Evolutionary conservation across 2,329 filamentous ascomycete species (phyloP).

Genomic region (Hymenoscyphus fructigenus): DNA sequence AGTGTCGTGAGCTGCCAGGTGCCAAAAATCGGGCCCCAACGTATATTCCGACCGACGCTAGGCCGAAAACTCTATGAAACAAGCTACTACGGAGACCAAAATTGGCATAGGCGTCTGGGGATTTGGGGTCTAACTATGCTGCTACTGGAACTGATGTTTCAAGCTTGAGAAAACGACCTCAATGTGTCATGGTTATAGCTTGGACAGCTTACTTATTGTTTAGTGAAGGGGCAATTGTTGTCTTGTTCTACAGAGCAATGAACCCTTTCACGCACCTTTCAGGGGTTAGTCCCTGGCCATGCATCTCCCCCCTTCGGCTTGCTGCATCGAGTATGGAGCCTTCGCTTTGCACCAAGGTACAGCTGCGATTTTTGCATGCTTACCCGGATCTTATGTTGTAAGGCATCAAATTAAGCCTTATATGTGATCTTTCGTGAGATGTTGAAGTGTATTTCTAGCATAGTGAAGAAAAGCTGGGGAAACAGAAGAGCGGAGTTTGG

Average conservation of each 20-base stretch:
- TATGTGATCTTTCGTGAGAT: too few relatives aligned
- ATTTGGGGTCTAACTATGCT: not conserved
- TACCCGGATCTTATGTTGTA: not conserved
- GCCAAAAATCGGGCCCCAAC: not conserved
- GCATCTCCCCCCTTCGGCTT: not conserved
- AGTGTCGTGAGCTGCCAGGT: not conserved
- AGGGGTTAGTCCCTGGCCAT: not conserved
- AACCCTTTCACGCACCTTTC: not conserved
- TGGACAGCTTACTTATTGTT: not conserved
- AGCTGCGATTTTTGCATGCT: not conserved
- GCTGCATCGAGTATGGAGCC: not conserved
- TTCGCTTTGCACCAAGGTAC: not conserved
- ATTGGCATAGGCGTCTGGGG: not conserved
- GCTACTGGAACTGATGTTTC: not conserved
- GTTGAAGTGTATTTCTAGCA: not conserved
- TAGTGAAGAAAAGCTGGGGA: too few relatives aligned
- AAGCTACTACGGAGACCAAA: not conserved
- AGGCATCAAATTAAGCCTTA: not conserved
- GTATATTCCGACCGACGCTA: not conserved
- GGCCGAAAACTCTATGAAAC: not conserved
- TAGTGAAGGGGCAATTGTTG: not conserved
- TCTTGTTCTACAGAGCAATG: too few relatives aligned
- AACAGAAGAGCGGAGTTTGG: too few relatives aligned
- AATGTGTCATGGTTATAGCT: not conserved
- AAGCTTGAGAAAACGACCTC: not conserved